Evolutionary conservation across 2,329 filamentous ascomycete species (phyloP), one percentile per base, ranked within the genome.

Genomic region (Fusarium albosuccineum): DNA sequence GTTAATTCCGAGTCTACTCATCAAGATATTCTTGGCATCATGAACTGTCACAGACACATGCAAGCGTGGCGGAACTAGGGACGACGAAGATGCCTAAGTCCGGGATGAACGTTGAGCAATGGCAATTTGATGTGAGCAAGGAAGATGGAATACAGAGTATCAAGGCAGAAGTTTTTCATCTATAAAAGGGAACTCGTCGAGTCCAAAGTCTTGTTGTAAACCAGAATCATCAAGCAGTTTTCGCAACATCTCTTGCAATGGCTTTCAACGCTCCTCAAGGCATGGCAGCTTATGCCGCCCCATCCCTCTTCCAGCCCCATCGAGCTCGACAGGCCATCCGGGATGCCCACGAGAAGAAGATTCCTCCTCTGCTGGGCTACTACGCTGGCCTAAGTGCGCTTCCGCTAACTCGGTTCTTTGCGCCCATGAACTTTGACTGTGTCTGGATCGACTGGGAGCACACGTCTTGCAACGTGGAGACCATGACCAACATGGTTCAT

Each of bases 371-470:
- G n/a, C 60, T 82, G 42, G 78, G 78, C 14, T 80, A 79, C 73
- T 84, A 81, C 62, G 70, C 76, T 9, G 81, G 78, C 22, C 71
- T 84, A 13, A 77, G 77, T 57, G 78, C 77, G 9, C 58, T 82
- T 1, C 78, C 80, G 14, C 70, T 81, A 11, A 77, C 78, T 2
- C 80, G 82, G 27, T 73, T 81, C 49, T 67, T 80, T 14, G 80
- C 82, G 4, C 79, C 80, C 10, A 72, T 84, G 55, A 79, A 80
- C 2, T 83, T 74, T 52, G 82, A 85, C 62, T 61, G 75, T 9
- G 76, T 82, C 1, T 82, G 79, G 77, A 79, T 84, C 59, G 82
- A 84, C 75, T 83, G 81, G 82, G 82, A 84, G 68, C 82, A 84
- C 71, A 76, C 75, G 8, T 71, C 81, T 4, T 82, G 80, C 67